Base-by-base conservation (phyloP, 2,329 filamentous ascomycete species). In the Capronia epimyces region DNA sequence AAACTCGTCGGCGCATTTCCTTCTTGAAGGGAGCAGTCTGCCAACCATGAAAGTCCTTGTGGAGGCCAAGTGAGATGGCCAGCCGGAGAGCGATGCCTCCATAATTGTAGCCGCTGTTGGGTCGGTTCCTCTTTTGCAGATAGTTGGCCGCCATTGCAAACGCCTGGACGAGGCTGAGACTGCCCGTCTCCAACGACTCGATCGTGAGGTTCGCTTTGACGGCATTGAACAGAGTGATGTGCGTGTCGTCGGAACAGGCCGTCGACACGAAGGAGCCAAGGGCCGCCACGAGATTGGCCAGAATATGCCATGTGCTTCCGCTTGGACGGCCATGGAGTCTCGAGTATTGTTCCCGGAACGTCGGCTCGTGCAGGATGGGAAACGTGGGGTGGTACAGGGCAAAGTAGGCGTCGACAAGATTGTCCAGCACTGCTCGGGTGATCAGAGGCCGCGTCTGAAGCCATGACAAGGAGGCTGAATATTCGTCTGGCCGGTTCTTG, bases 321-420 rank as follows among this genome's bases (percentile, higher is more conserved):
- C 43, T 43, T 1, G 53, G 41, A n/a, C 50, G 52, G 15, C 47
- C 42, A 37, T 47, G 49, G 10, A 53, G 36, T 24, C 43, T 64
- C 13, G 66, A 66, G 49, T 73, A 71, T 27, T 70, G 65, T 49
- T 70, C 67, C 18, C 70, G 69, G 55, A 73, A 73, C 9, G 66
- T 62, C 53, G 70, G 66, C 3, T 75, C 70, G 55, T 80, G 75
- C 0, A 81, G 57, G 10, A 81, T 69, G 0, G 78, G 76, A 42
- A 79, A 81, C 47, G 75, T 75, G 0, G 78, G 76, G 55, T 81
- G 78, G 46, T 79, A 80, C 71, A 76, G 78, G 18, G 68, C 65
- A 48, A 81, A 80, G 63, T 79, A 81, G 0, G 76, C 76, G 39
- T 58, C 50, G 50, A 58, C 40, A 12, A 58, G 49, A 13, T 29